phyloP scores from a whole-genome alignment of 441 rosid species.

The Theobroma grandiflorum region DNA sequence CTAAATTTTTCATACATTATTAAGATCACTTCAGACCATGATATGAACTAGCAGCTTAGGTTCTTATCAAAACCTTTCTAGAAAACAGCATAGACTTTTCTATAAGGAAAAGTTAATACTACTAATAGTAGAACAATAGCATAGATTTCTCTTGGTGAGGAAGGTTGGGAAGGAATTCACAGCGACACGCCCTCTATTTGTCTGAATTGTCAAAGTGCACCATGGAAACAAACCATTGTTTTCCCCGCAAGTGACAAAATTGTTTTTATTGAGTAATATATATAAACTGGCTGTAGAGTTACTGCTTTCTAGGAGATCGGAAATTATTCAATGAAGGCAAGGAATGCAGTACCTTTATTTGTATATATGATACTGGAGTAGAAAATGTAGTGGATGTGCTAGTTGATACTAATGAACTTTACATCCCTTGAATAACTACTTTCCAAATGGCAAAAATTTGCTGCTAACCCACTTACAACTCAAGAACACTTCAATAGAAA shows the following conservation, averaged over 20 bases:
- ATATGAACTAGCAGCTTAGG: neutral
- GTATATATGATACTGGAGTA: neutral
- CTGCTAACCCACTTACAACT: neutral
- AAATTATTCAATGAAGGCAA: neutral
- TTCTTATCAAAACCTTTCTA: neutral
- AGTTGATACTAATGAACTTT: neutral
- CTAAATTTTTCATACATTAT: neutral
- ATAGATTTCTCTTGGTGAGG: neutral
- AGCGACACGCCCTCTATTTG: neutral
- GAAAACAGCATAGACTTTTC: neutral
- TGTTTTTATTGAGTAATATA: neutral
- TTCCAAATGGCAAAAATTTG: neutral
- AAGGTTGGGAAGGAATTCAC: slow-evolving; percentile 5
- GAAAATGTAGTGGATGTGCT: neutral
- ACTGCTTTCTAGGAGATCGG: neutral
- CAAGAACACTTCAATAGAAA: slow-evolving; percentile 11
- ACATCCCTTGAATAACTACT: neutral
- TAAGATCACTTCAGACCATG: slow-evolving; percentile 10
- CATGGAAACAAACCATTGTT: neutral
- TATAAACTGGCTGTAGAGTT: neutral
- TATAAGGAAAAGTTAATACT: neutral
- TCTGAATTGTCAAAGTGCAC: neutral
- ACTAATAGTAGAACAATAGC: neutral
- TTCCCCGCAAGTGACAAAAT: neutral
- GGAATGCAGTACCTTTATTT: slow-evolving; percentile 9